Conservation (phyloP, 2,329 filamentous ascomycete genomes). For the Ploettnerulaceae sp. region DNA sequence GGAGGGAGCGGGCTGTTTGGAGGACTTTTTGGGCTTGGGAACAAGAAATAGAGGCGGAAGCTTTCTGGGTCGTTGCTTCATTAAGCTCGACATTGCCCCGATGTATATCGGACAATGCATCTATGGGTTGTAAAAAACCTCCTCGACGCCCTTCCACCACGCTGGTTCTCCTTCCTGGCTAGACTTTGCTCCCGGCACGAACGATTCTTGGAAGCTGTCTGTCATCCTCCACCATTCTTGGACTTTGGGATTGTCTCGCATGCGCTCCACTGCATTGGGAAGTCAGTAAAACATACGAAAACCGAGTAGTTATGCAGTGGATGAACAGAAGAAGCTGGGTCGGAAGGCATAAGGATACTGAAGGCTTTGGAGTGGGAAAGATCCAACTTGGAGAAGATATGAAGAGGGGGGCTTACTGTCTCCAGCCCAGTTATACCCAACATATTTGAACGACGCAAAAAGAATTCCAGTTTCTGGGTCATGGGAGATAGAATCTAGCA, state of each 20-base stretch:
- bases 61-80: conserved; percentile 7
- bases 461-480: conserved; percentile 58
- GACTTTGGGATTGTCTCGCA: conserved; percentile 68
- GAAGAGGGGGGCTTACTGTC: conserved; percentile 46
- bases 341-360: neutral
- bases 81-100: neutral
- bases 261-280: conserved; percentile 51
- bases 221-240: conserved; percentile 80
- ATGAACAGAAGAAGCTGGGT: neutral
- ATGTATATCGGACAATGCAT: conserved; percentile 20
- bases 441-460: conserved; percentile 74
- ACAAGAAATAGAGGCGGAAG: conserved; percentile 20
- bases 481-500: conserved; percentile 66
- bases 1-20: conserved; percentile 40
- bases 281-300: conserved; percentile 8
- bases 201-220: conserved; percentile 65
- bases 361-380: neutral
- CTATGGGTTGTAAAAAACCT: conserved; percentile 61
- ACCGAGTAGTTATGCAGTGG: too few relatives aligned
- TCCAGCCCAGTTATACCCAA: conserved; percentile 64
- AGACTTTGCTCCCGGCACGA: conserved; percentile 54
- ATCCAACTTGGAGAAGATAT: neutral
- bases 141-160: conserved; percentile 66
- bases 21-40: conserved; percentile 35
- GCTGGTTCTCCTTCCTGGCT: conserved; percentile 54